A percentile compares a stretch with the other conserved stretches of the same genome.
Conservation (phyloP, 148 eudicot genomes). For the Hydrangea macrophylla region DNA sequence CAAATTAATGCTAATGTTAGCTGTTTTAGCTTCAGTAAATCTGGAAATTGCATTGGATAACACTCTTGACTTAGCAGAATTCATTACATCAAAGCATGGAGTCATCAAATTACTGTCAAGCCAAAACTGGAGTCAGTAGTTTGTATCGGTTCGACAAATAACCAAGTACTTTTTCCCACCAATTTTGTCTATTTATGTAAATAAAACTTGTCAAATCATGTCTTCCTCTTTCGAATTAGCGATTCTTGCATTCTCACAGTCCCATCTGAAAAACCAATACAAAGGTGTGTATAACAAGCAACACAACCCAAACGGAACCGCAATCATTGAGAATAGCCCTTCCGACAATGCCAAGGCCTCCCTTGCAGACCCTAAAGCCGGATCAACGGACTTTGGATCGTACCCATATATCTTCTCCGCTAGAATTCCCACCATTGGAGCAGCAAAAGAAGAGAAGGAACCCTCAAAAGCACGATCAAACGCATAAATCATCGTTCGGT, state of each 20-base stretch:
- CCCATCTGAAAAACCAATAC: conserved; percentile 62
- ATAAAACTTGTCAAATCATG: conserved; percentile 36
- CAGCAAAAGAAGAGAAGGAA: conserved; percentile 89
- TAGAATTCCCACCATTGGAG: conserved; percentile 89
- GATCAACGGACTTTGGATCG: conserved; percentile 60
- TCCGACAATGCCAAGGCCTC: conserved; percentile 85
- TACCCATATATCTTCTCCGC: conserved; percentile 89
- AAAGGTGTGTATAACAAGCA: conserved; percentile 78
- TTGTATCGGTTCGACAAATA: not conserved
- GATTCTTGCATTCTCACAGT: conserved; percentile 63
- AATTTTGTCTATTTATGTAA: too few species aligned
- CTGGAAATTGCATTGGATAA: too few species aligned
- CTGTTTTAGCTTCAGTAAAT: too few species aligned
- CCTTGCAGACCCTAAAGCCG: conserved; percentile 43
- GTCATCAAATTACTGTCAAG: not conserved
- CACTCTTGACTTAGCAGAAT: too few species aligned
- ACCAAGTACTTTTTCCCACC: too few species aligned
- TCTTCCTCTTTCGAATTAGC: conserved; percentile 61
- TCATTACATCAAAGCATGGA: not conserved
- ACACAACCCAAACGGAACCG: conserved; percentile 84
- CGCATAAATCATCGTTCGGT: conserved; percentile 95
- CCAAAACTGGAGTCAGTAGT: not conserved
- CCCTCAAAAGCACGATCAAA: conserved; percentile 92
- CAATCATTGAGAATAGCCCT: conserved; percentile 92
- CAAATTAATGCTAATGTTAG: too few species aligned